These are phyloP conservation scores for Chalciporus piperatoides DNA, from an alignment of 1,284 basidiomycete species.

Conservation along the genomic window DNA sequence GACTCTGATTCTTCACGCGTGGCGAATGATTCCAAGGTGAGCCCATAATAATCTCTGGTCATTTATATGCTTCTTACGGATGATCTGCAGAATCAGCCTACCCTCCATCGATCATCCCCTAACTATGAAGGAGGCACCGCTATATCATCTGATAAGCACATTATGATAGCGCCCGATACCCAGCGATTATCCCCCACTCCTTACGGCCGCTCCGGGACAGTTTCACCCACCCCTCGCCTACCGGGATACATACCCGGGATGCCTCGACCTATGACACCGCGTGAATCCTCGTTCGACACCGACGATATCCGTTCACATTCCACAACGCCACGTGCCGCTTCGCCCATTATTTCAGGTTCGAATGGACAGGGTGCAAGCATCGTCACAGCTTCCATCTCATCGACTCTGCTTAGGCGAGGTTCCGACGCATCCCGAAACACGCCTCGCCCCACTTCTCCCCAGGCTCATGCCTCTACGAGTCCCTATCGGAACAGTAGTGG, in stretches of 20 bases:
- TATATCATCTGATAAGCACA: slow-evolving; percentile 58
- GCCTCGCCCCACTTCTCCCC: slow-evolving; percentile 46
- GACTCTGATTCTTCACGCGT: slow-evolving; percentile 27
- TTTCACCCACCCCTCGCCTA: slow-evolving; percentile 58
- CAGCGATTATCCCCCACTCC: slow-evolving; percentile 53
- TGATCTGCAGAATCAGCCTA: slow-evolving; percentile 16
- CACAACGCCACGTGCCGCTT: slow-evolving; percentile 73
- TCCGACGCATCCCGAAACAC: slow-evolving; percentile 49
- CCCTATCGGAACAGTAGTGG: slow-evolving; percentile 60
- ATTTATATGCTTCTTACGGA: slow-evolving; percentile 20
- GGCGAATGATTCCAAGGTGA: slow-evolving; percentile 23
- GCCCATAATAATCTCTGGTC: slow-evolving; percentile 11
- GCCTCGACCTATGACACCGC: slow-evolving; percentile 82
- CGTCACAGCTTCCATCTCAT: slow-evolving; percentile 33
- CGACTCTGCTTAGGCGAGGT: slow-evolving; percentile 45
- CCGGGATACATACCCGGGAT: slow-evolving; percentile 86
- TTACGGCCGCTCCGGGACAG: slow-evolving; percentile 39
- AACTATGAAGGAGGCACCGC: slow-evolving; percentile 61
- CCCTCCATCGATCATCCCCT: slow-evolving; percentile 27
- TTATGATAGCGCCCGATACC: slow-evolving; percentile 42
- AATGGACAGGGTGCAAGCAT: slow-evolving; percentile 33
- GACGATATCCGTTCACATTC: slow-evolving; percentile 72
- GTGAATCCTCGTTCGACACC: slow-evolving; percentile 53
- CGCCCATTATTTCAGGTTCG: slow-evolving; percentile 44
- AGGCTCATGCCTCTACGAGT: slow-evolving; percentile 39